Conservation (phyloP, 2,329 filamentous ascomycete genomes). For the Juglanconis juglandina region DNA sequence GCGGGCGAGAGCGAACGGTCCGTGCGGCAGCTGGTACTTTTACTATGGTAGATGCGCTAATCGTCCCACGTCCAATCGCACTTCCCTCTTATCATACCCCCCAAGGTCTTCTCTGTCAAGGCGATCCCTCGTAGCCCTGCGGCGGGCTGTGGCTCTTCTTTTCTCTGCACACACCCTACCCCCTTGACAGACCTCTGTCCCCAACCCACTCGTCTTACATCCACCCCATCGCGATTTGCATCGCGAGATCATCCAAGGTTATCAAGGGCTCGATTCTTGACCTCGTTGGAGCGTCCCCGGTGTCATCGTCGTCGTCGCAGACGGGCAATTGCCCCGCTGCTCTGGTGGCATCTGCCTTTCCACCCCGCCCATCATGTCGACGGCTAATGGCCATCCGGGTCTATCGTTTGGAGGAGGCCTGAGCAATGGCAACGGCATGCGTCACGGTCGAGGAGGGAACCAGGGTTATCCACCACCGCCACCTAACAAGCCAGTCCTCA, state of each 20-base stretch:
- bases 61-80: too few species aligned
- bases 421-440: constrained; percentile 35
- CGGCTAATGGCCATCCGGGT: constrained; percentile 49
- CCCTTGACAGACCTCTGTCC: background rate
- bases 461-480: constrained; percentile 40
- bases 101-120: too few species aligned
- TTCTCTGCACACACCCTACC: background rate
- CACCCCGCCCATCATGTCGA: constrained; percentile 27
- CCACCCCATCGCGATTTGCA: constrained; percentile 9
- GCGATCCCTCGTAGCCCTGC: too few species aligned
- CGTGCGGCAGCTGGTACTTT: too few species aligned
- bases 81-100: too few species aligned
- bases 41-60: too few species aligned
- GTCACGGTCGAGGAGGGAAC: constrained; percentile 46
- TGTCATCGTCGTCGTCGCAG: background rate
- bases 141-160: background rate
- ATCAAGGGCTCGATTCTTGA: background rate
- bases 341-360: constrained; percentile 3
- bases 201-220: background rate
- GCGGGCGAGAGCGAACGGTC: too few species aligned
- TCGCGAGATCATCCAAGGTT: background rate
- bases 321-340: background rate
- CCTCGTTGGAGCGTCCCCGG: background rate
- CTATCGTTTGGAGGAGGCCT: constrained; percentile 42
- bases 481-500: constrained; percentile 50